Conservation (phyloP, 257 asterid species). For the Nicotiana tomentosiformis region DNA sequence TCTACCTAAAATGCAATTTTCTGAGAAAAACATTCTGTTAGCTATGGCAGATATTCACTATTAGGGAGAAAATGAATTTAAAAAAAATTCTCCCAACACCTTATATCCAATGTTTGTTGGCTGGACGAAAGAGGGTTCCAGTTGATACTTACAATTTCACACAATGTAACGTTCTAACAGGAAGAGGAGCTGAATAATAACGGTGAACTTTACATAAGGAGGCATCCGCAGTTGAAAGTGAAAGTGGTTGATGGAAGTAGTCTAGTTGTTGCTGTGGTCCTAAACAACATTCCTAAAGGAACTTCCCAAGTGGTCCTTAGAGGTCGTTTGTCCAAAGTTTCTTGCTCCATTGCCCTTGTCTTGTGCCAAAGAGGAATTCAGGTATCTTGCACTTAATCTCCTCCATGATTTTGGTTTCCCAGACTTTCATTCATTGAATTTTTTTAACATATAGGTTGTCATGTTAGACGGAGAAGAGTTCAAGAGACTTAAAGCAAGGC, state of each 20-base stretch:
- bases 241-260: constrained; percentile 41
- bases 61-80: not conserved
- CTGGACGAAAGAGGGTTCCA: not conserved
- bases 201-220: constrained; percentile 28
- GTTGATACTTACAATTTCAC: not conserved
- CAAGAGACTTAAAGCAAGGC: constrained; percentile 45
- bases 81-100: no score
- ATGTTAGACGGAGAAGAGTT: constrained; percentile 45
- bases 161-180: constrained; percentile 8
- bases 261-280: constrained; percentile 27
- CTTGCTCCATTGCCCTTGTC: constrained; percentile 16
- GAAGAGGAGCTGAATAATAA: constrained; percentile 20
- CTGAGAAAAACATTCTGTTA: not conserved
- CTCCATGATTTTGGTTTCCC: not conserved
- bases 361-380: constrained; percentile 24
- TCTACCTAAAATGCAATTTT: not conserved
- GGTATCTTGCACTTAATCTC: constrained; percentile 1
- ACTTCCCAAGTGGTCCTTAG: constrained; percentile 20
- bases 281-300: constrained; percentile 34
- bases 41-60: not conserved
- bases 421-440: not conserved
- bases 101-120: not conserved
- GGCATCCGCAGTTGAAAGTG: constrained; percentile 20
- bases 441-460: constrained; percentile 34
- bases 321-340: constrained; percentile 24